Evolutionary conservation across 345 rosid genomes (phyloP), one percentile per base, ranked within the genome.

Genomic region (Citrus medica): DNA sequence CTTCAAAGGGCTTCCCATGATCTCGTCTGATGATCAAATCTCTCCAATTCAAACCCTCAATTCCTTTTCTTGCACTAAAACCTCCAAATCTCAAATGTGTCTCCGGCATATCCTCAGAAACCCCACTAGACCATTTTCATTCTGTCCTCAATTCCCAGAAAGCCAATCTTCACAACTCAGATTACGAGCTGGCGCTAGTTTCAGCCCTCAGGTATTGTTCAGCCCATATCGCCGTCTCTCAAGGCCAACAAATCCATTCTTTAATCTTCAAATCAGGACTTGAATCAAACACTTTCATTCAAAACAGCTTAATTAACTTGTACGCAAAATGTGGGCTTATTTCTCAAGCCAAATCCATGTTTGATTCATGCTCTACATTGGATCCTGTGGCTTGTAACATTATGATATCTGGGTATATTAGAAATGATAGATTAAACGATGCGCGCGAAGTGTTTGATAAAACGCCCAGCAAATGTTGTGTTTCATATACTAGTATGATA

Each of bases 231-330:
- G 83, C 81, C 75, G 35, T 84, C 6, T 75, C 79, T 73, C 84
- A 68, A 67, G 95, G 95, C 48, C 88, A 77, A 48, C 86, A 83
- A 80, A 79, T 88, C 65, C 98, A 94, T 58, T 74, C 87, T 83
- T 76, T 82, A 24, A 79, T 84, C 40, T 75, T 90, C 21, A 92
- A 89, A 71, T 86, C 87, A 0, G 97, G 98, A 79, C 79, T 88
- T n/a, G 79, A 74, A 37, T 90, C 90, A 6, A 92, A 92, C 84
- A 80, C 87, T 74, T 93, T 86, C 71, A 78, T 94, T 30, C 81
- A 77, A 28, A 95, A 93, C 76, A 92, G 98, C 71, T 85, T 93
- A 76, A 88, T 91, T 56, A 92, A 90, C 78, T 75, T 94, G 93
- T 93, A 95, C 76, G 85, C 90, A 1, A 95, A 88, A 83, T 90